Evolutionary conservation across 306 rosid genomes (phyloP).

Genomic region (Alnus glutinosa): DNA sequence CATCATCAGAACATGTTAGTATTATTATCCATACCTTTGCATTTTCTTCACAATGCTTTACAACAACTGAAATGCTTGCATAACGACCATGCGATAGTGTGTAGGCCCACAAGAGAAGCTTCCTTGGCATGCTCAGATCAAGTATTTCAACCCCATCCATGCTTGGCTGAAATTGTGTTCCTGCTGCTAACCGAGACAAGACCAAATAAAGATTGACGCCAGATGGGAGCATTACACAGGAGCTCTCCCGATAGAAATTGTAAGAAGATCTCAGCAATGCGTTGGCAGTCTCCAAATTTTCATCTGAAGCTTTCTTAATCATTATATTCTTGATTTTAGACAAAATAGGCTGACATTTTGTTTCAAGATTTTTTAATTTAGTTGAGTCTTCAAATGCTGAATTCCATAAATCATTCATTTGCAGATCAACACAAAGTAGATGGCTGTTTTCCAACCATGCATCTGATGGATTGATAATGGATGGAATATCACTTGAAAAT

Average conservation of each 20-base stretch:
- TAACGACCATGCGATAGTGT: slow-evolving; percentile 69
- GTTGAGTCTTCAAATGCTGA: slow-evolving; percentile 71
- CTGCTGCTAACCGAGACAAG: slow-evolving; percentile 56
- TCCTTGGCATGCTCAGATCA: slow-evolving; percentile 95
- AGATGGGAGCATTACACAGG: slow-evolving; percentile 68
- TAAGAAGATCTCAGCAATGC: slow-evolving; percentile 82
- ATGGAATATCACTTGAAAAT: slow-evolving; percentile 48
- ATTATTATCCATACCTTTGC: slow-evolving; percentile 65
- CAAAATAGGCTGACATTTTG: slow-evolving; percentile 62
- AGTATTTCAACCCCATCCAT: slow-evolving; percentile 69
- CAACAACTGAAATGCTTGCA: slow-evolving; percentile 76
- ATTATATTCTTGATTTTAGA: slow-evolving; percentile 49
- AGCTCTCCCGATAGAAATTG: slow-evolving; percentile 90
- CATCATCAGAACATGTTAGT: slow-evolving; percentile 18
- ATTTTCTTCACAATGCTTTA: slow-evolving; percentile 93
- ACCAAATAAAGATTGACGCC: slow-evolving; percentile 72
- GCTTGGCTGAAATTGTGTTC: slow-evolving; percentile 53
- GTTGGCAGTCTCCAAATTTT: slow-evolving; percentile 69
- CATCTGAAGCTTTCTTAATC: slow-evolving; percentile 68
- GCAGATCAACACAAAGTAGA: slow-evolving; percentile 78
- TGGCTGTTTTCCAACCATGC: slow-evolving; percentile 55
- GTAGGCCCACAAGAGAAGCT: slow-evolving; percentile 97
- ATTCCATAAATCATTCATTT: slow-evolving; percentile 75
- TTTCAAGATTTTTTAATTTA: slow-evolving; percentile 56
- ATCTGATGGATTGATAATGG: slow-evolving; percentile 45